A percentile compares a stretch with the other conserved stretches of the same genome.
These are phyloP conservation scores for Raffaelea albimanens DNA, from an alignment of 2,329 filamentous ascomycete genomes.

Conservation along the genomic window DNA sequence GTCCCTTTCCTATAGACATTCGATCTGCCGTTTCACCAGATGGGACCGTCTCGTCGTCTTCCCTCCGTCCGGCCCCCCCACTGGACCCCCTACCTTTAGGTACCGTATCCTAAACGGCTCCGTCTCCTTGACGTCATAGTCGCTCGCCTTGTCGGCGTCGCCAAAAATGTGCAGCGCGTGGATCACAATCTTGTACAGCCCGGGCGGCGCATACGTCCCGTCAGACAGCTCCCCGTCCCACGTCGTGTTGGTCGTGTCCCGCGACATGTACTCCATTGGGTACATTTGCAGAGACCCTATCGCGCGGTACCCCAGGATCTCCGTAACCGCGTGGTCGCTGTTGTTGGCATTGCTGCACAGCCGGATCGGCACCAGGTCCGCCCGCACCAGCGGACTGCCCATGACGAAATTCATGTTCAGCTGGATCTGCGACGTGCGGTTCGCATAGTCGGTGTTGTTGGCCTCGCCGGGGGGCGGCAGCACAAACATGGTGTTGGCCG, in stretches of 20 bases:
- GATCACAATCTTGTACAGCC: constrained; percentile 39
- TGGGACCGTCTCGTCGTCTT: too few species aligned
- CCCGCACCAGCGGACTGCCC: constrained; percentile 33
- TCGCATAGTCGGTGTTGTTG: constrained; percentile 18
- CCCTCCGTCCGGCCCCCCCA: too few species aligned
- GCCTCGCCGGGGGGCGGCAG: constrained; percentile 28
- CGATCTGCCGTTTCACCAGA: too few species aligned
- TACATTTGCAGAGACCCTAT: constrained; percentile 33
- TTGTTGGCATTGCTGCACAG: constrained; percentile 16
- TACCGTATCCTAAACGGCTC: constrained; percentile 36
- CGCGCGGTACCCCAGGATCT: constrained; percentile 27
- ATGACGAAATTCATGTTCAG: constrained; percentile 32
- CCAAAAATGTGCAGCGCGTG: constrained; percentile 43
- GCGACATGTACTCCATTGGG: constrained; percentile 26
- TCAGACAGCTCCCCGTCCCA: constrained; percentile 40
- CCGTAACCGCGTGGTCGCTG: constrained; percentile 12
- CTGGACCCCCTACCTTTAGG: constrained; percentile 1
- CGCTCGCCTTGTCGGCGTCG: constrained; percentile 28
- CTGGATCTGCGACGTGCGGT: constrained; percentile 24
- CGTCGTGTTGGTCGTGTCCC: constrained; percentile 16
- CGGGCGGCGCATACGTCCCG: constrained; percentile 37
- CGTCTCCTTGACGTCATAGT: constrained; percentile 38
- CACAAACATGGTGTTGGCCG: constrained; percentile 27
- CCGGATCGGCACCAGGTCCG: constrained; percentile 32
- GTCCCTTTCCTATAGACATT: too few species aligned